These are phyloP conservation scores for Globisporangium echinulatum DNA, from an alignment of 352 stramenopile genomes.

Conservation along the genomic window DNA sequence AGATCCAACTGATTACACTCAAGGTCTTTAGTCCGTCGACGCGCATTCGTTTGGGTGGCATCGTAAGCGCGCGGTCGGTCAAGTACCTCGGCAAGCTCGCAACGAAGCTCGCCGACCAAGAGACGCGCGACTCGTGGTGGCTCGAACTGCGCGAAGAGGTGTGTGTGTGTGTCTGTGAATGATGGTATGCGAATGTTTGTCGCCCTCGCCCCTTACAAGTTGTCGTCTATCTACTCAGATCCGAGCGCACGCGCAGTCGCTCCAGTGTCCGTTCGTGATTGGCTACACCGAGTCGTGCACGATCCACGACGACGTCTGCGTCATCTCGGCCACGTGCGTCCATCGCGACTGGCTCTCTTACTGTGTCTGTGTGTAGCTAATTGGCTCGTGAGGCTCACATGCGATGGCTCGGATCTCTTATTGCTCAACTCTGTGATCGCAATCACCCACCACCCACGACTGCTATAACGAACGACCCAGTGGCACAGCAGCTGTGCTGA, in stretches of 20 bases:
- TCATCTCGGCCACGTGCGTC: conserved; percentile 93
- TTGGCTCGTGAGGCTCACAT: too few relatives aligned
- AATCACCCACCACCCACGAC: too few relatives aligned
- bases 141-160: conserved; percentile 94
- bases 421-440: too few relatives aligned
- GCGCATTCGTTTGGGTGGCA: conserved; percentile 70
- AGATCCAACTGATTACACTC: conserved; percentile 94
- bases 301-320: conserved; percentile 95
- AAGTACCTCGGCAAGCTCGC: conserved; percentile 90
- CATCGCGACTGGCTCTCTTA: not conserved
- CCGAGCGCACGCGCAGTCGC: conserved; percentile 91
- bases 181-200: not conserved
- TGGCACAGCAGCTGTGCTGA: conserved; percentile 72
- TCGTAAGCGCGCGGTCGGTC: conserved; percentile 82
- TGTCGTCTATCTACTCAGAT: conserved; percentile 45
- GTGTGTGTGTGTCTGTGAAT: conserved; percentile 9
- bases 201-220: not conserved
- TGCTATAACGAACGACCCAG: conserved; percentile 14
- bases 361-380: not conserved
- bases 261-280: conserved; percentile 96
- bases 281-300: conserved; percentile 95
- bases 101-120: conserved; percentile 95
- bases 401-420: too few relatives aligned
- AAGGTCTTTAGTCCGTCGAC: conserved; percentile 87
- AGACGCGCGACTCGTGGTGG: conserved; percentile 98